Evolutionary conservation across 495 filamentous ascomycete species (phyloP), one percentile per base, ranked within the genome.

Genomic region (Neurospora sublineolata): DNA sequence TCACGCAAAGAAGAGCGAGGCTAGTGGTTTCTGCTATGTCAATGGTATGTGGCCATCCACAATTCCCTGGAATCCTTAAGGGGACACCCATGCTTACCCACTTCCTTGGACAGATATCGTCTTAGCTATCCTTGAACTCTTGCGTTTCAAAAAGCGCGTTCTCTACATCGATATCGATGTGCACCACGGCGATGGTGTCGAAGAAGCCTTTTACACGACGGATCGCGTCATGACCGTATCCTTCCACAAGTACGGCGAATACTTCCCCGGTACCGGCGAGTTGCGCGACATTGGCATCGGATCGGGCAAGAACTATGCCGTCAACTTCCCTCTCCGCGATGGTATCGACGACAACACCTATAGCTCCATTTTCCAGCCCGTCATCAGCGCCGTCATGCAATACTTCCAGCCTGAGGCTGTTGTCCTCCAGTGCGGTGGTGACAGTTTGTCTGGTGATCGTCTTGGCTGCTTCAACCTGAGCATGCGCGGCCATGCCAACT

Each of bases 101-200:
- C 67, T 69, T 41, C 30, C 70, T 16, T 42, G 23, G 3, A 64
- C 71, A 97, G 95, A 99, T 80, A 98, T 99, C 78, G 96, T 98
- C 44, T 89, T 99, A 37, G 94, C 93, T 64, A 94, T 97, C 75
- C 88, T 97, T 38, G 92, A 97, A 78, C 86, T 99, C 8, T 85
- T 99, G 20, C 91, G 92, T 23, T 86, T 94, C 77, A 91, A 96
- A 77, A 90, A 93, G 72, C 91, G 94, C 75, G 94, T 99, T 36
- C 91, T 99, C 73, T 99, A 99, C 82, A 91, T 99, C 73, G 94
- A 99, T 78, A 97, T 99, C 75, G 94, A 99, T 79, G 94, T 99
- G 12, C 94, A 99, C 82, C 94, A 99, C 75, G 94, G 94, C 74
- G 94, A 99, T 79, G 94, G 94, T 72, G 94, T 99, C 46, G 94